Percentiles rank a stretch among this genome's conserved stretches.
Conservation (phyloP, 371 early-diverging fungal genomes). For the Mortierella sp. region DNA sequence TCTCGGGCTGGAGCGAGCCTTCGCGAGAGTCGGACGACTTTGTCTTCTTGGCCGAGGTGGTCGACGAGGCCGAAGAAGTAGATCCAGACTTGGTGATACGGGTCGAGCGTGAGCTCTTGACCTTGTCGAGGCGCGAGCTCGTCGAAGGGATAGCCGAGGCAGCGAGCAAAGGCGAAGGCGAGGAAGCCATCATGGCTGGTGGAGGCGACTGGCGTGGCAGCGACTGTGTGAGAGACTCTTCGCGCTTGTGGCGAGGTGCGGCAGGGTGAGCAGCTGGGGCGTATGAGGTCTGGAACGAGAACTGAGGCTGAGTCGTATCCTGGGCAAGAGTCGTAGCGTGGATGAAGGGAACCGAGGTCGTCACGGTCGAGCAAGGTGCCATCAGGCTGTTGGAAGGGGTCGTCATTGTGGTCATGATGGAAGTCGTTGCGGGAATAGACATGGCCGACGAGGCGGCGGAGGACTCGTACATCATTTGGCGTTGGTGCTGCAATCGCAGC, state of each 20-base stretch:
- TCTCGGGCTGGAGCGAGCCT: background rate
- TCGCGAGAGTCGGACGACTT: background rate
- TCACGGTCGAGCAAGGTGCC: conserved; percentile 5
- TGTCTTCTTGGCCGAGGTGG: background rate
- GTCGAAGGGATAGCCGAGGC: conserved; percentile 5
- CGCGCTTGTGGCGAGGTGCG: conserved; percentile 44
- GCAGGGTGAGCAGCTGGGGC: conserved; percentile 39
- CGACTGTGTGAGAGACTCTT: conserved; percentile 25
- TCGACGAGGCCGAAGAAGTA: conserved; percentile 3
- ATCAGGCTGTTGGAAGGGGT: conserved; percentile 1
- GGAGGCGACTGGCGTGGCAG: conserved; percentile 10
- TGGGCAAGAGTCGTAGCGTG: conserved; percentile 13
- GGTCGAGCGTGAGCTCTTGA: conserved; percentile 11
- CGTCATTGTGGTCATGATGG: conserved; percentile 19
- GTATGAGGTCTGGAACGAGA: conserved; percentile 13
- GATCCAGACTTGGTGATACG: conserved; percentile 18
- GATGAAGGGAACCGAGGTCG: conserved; percentile 8
- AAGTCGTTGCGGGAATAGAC: conserved; percentile 25
- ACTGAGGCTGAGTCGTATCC: conserved; percentile 1
- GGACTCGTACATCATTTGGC: conserved; percentile 35
- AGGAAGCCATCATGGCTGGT: background rate
- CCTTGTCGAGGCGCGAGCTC: conserved; percentile 12
- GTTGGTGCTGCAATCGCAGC: conserved; percentile 21
- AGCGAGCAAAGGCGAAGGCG: background rate
- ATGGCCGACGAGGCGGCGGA: conserved; percentile 19